A percentile compares a stretch with the other conserved stretches of the same genome.
phyloP scores from a whole-genome alignment of 352 stramenopile genomes.

The Phytophthora fragariae region DNA sequence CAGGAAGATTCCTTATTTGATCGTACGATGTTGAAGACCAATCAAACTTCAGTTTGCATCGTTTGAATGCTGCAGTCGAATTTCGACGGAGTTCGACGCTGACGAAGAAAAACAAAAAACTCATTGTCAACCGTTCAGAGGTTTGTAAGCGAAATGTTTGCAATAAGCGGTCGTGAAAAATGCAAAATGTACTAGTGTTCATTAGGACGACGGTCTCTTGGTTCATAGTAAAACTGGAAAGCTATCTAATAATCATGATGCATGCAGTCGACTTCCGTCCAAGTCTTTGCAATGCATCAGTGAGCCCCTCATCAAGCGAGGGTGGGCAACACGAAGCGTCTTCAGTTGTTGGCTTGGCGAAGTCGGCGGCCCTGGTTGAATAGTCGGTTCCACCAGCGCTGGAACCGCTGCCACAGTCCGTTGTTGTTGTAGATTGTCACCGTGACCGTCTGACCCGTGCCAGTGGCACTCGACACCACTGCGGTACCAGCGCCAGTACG shows the following conservation, averaged over 20 bases:
- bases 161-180: neutral
- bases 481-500: constrained; percentile 19
- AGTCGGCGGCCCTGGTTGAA: constrained; percentile 7
- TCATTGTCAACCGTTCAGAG: too few relatives aligned
- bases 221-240: neutral
- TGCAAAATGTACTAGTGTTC: neutral
- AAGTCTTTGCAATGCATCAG: neutral
- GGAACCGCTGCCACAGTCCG: constrained; percentile 31
- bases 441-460: constrained; percentile 9
- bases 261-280: neutral
- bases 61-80: neutral
- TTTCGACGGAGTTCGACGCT: neutral
- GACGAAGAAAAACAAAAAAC: neutral
- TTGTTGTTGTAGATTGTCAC: constrained; percentile 38
- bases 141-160: neutral
- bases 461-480: constrained; percentile 6
- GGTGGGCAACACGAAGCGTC: neutral
- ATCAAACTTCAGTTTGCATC: neutral
- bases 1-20: too few relatives aligned
- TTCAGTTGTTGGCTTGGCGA: constrained; percentile 1
- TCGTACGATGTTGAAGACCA: too few relatives aligned
- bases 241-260: neutral
- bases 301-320: neutral
- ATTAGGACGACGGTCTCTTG: neutral
- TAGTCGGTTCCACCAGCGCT: constrained; percentile 29